These are phyloP conservation scores for Phytophthora agathidicida DNA, from an alignment of 352 stramenopile genomes.

Conservation along the genomic window DNA sequence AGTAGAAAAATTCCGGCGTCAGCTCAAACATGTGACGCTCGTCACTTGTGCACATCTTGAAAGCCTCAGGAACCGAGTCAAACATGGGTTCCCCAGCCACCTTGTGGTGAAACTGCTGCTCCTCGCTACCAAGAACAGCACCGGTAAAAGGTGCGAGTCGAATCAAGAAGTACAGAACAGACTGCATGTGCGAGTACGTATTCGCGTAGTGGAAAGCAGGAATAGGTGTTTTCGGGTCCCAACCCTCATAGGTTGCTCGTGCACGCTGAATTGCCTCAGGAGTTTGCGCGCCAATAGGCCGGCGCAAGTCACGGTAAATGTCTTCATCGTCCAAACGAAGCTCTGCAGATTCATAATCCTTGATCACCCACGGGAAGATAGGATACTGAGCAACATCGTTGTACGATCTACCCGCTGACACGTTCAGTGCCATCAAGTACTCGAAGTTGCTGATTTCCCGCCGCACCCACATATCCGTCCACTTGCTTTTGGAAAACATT, in stretches of 20 bases:
- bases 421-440: slow-evolving; percentile 97
- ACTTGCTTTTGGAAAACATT: slow-evolving; percentile 84
- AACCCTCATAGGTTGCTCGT: slow-evolving; percentile 48
- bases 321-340: slow-evolving; percentile 93
- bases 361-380: slow-evolving; percentile 98
- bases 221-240: slow-evolving; percentile 52
- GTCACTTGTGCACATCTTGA: slow-evolving; percentile 57
- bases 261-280: slow-evolving; percentile 49
- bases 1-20: slow-evolving; percentile 82
- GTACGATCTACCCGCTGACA: slow-evolving; percentile 95
- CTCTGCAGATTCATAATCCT: slow-evolving; percentile 94
- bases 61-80: slow-evolving; percentile 69
- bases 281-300: slow-evolving; percentile 95
- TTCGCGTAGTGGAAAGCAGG: slow-evolving; percentile 80
- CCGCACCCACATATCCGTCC: slow-evolving; percentile 88
- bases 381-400: slow-evolving; percentile 99
- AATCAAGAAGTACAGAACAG: slow-evolving; percentile 79
- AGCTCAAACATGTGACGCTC: slow-evolving; percentile 74
- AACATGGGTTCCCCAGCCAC: slow-evolving; percentile 54
- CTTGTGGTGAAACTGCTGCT: slow-evolving; percentile 38
- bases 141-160: slow-evolving; percentile 73
- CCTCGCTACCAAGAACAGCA: slow-evolving; percentile 44
- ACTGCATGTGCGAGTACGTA: slow-evolving; percentile 73
- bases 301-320: slow-evolving; percentile 96
- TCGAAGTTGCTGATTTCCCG: slow-evolving; percentile 94